phyloP scores from a whole-genome alignment of 1,284 basidiomycete genomes.

The Cutaneotrichosporon sp. region DNA sequence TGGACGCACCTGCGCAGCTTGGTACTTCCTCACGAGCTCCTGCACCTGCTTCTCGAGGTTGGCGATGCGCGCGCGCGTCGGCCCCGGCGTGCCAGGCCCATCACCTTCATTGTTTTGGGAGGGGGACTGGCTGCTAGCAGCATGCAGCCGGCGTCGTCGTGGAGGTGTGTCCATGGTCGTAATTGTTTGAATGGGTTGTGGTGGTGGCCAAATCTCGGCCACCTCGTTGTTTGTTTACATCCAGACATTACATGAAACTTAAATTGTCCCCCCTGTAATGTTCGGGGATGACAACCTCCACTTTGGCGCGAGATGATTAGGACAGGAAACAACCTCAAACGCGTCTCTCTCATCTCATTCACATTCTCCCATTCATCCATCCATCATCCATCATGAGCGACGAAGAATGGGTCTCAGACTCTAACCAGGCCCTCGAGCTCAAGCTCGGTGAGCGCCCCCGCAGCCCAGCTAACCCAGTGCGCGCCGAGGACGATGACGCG shows the following conservation, averaged over 20 bases:
- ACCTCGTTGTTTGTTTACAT: conserved; percentile 6
- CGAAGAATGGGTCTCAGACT: conserved; percentile 56
- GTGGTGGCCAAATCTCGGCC: neutral
- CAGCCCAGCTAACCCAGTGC: conserved; percentile 47
- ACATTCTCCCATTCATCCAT: neutral
- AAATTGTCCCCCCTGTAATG: neutral
- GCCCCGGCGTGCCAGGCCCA: conserved; percentile 39
- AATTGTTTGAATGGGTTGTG: neutral
- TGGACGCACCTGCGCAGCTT: conserved; percentile 32
- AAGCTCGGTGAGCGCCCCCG: conserved; percentile 71
- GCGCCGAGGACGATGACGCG: conserved; percentile 65
- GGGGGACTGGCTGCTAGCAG: conserved; percentile 1
- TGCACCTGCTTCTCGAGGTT: conserved; percentile 37
- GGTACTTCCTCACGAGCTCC: conserved; percentile 42
- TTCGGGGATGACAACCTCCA: conserved; percentile 4
- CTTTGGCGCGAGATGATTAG: too few species aligned
- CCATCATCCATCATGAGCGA: conserved; percentile 4
- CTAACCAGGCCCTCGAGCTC: conserved; percentile 73
- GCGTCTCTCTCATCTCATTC: conserved; percentile 6
- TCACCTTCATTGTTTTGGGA: conserved; percentile 10
- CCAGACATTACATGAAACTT: neutral
- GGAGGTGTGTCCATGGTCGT: neutral
- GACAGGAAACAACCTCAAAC: too few species aligned
- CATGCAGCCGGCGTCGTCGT: too few species aligned
- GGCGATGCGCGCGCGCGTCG: conserved; percentile 36